Percentiles rank a stretch among this genome's conserved stretches.
Conservation (phyloP, 2,329 filamentous ascomycete species). For the Talaromyces sp. region DNA sequence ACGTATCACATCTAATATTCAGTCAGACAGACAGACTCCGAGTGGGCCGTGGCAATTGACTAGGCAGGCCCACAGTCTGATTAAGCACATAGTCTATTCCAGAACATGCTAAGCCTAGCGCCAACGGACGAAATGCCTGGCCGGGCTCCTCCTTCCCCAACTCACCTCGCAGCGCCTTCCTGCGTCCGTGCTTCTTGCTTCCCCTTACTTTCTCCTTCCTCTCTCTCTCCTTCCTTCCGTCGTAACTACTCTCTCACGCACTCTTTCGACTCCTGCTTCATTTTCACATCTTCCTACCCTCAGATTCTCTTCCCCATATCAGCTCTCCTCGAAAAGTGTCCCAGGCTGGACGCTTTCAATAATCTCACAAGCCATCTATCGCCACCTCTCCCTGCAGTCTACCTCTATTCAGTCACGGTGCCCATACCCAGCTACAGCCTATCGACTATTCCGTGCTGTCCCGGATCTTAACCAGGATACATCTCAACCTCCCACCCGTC, state of each 20-base stretch:
- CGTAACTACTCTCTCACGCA: not conserved
- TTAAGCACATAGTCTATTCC: conserved; percentile 3
- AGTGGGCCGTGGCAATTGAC: conserved; percentile 6
- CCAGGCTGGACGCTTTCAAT: conserved; percentile 8
- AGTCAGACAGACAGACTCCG: not conserved
- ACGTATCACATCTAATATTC: not conserved
- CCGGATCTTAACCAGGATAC: conserved; percentile 1
- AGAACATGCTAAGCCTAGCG: not conserved
- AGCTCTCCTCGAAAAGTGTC: not conserved
- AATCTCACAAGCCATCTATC: not conserved
- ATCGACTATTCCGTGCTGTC: conserved; percentile 6
- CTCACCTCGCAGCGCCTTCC: conserved; percentile 3
- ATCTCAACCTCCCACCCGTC: not conserved
- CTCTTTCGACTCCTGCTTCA: not conserved
- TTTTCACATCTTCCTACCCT: not conserved
- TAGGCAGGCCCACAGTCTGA: not conserved
- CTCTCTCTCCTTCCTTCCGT: conserved; percentile 8
- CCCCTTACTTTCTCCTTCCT: conserved; percentile 17
- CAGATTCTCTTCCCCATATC: not conserved
- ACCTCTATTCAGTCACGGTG: not conserved
- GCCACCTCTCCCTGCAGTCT: not conserved
- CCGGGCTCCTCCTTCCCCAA: conserved; percentile 8
- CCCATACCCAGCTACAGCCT: not conserved
- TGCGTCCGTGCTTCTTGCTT: conserved; percentile 15
- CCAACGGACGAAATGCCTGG: conserved; percentile 5